Conservation (phyloP, 2,329 filamentous ascomycete genomes). For the Pseudogymnoascus sp. region DNA sequence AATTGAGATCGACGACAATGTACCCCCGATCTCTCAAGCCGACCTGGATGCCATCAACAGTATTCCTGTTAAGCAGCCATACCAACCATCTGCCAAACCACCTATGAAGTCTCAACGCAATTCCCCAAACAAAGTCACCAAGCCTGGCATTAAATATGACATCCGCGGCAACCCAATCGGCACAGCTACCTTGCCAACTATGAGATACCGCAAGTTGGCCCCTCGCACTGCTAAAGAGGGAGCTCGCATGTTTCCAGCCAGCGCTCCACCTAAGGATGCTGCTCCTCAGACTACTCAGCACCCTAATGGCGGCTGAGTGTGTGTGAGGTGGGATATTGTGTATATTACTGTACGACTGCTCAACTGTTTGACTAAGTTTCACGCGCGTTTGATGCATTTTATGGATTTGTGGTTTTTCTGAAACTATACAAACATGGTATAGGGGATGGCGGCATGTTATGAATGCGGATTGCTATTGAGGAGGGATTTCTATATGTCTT, state of each 20-base stretch:
- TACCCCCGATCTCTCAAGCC: not conserved
- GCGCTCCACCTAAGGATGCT: not conserved
- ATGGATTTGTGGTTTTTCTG: not conserved
- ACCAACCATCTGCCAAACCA: not conserved
- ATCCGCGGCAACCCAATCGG: not conserved
- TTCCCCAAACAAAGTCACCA: not conserved
- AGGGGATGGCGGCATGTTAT: not conserved
- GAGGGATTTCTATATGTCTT: not conserved
- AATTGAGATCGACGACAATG: not conserved
- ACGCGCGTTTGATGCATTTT: not conserved
- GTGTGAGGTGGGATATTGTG: not conserved
- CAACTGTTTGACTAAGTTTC: not conserved
- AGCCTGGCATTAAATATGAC: not conserved
- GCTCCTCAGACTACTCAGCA: not conserved
- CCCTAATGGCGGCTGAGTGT: not conserved
- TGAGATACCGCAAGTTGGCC: not conserved
- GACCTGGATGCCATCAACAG: not conserved
- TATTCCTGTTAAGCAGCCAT: not conserved
- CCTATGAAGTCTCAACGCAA: not conserved
- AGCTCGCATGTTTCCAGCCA: not conserved
- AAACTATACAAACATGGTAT: not conserved
- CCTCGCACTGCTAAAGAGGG: not conserved
- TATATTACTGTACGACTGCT: not conserved
- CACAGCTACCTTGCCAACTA: not conserved
- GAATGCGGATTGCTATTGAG: not conserved